Evolutionary conservation across 2,329 filamentous ascomycete genomes (phyloP), one percentile per base, ranked within the genome.

Genomic region (Arthrinium phaeospermum): DNA sequence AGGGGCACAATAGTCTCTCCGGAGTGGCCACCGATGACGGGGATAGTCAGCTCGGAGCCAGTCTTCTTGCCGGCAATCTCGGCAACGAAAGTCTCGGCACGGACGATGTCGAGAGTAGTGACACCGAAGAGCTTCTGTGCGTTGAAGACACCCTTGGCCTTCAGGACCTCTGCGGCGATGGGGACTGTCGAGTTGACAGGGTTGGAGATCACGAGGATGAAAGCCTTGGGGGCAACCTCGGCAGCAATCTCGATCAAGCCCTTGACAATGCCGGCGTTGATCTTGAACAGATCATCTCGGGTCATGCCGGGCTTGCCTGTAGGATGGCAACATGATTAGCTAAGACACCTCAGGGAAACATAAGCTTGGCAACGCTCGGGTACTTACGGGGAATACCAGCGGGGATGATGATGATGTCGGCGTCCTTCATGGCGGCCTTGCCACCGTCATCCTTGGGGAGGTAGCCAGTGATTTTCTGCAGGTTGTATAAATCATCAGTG

Each of bases 201-300:
- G 91, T 99, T 99, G 81, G 96, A 98, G 85, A 99, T 99, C 87
- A 99, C 92, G 76, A 98, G 91, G 83, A 98, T 91, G 86, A 92
- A 98, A 71, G 96, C 96, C 84, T 98, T 97, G 82, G 96, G 96
- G 82, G 92, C 92, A 81, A 93, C 91, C 82, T 98, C 92, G 78
- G 96, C 95, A 79, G 94, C 91, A 70, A 93, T 92, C 88, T 97
- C 93, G 79, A 97, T 92, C 77, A 99, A 90, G 78, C 94, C 95
- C 86, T 96, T 94, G 82, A 99, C 96, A 81, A 99, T 99, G 80
- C 95, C 94, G 74, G 96, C 96, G 84, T 99, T 99, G 89, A 98
- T 98, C 88, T 98, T 98, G 93, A 99, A 99, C 73, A 99, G 94
- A 83, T 98, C 96, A 81, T 99, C 96, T 87, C 96, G 95, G 85